Conservation (phyloP, 2,329 filamentous ascomycete genomes). For the Alternaria infectoria region DNA sequence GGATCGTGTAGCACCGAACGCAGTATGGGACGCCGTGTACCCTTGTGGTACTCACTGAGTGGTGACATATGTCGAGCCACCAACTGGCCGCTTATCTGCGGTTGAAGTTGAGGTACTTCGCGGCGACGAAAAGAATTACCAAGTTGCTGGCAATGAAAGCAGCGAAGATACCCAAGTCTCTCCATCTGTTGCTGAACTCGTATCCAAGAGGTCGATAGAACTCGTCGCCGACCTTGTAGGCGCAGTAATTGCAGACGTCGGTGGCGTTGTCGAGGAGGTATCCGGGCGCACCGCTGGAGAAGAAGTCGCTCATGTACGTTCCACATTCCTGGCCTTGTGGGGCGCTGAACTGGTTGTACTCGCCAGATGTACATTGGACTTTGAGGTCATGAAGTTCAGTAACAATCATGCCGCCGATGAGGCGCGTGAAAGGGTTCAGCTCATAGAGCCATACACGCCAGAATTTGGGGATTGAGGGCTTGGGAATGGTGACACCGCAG, state of each 20-base stretch:
- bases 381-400: constrained; percentile 72
- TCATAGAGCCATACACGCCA: constrained; percentile 84
- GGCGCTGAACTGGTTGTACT: constrained; percentile 72
- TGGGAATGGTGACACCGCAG: constrained; percentile 84
- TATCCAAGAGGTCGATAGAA: constrained; percentile 75
- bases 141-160: constrained; percentile 81
- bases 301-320: constrained; percentile 76
- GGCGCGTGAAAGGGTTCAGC: constrained; percentile 80
- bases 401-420: constrained; percentile 80
- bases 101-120: constrained; percentile 58
- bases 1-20: not conserved
- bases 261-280: constrained; percentile 74
- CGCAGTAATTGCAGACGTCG: constrained; percentile 77
- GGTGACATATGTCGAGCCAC: not conserved
- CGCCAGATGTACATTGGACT: constrained; percentile 66
- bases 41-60: not conserved
- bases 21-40: not conserved
- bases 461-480: constrained; percentile 76
- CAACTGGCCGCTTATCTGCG: constrained; percentile 27
- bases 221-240: constrained; percentile 79
- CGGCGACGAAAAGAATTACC: constrained; percentile 65
- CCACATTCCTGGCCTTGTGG: constrained; percentile 72
- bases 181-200: constrained; percentile 73
- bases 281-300: constrained; percentile 69
- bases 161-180: constrained; percentile 79